Evolutionary conservation across 2,329 filamentous ascomycete species (phyloP).

Genomic region (Fusarium abutilonis): DNA sequence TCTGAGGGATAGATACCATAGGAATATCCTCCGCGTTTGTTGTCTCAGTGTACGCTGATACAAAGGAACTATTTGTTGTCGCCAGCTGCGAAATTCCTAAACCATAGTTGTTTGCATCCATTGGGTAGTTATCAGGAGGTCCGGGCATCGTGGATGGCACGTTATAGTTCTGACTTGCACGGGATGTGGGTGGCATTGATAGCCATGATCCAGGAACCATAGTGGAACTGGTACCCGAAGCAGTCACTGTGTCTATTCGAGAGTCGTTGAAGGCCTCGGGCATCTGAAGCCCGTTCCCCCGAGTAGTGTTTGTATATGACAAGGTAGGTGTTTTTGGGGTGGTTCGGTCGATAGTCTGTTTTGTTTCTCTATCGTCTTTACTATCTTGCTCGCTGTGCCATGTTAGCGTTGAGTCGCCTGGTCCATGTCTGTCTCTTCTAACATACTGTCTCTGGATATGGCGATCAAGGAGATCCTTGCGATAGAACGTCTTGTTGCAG

Average conservation of each 20-base stretch:
- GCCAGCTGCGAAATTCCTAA: conserved; percentile 35
- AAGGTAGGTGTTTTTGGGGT: conserved; percentile 33
- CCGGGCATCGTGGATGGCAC: conserved; percentile 27
- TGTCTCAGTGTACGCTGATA: conserved; percentile 37
- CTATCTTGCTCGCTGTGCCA: conserved; percentile 38
- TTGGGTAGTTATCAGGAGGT: conserved; percentile 34
- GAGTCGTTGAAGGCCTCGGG: conserved; percentile 25
- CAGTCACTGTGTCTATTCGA: conserved; percentile 10
- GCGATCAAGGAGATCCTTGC: conserved; percentile 67
- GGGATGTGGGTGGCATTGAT: conserved; percentile 21
- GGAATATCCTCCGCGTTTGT: conserved; percentile 39
- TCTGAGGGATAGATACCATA: conserved; percentile 40
- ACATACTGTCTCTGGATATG: conserved; percentile 58
- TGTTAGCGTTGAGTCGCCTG: conserved; percentile 25
- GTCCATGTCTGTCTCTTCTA: background rate
- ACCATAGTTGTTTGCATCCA: conserved; percentile 39
- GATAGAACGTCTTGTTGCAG: conserved; percentile 67
- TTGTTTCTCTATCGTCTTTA: conserved; percentile 3
- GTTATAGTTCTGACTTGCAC: conserved; percentile 23
- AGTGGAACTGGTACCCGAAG: conserved; percentile 14
- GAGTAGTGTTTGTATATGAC: conserved; percentile 24
- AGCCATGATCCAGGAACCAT: conserved; percentile 41
- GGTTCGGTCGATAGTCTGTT: conserved; percentile 17
- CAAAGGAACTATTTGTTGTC: conserved; percentile 24
- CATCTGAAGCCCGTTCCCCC: conserved; percentile 36